Evolutionary conservation across 176 grass and related monocot species (phyloP), one percentile per base, ranked within the genome.

Genomic region (Oryza nivara): DNA sequence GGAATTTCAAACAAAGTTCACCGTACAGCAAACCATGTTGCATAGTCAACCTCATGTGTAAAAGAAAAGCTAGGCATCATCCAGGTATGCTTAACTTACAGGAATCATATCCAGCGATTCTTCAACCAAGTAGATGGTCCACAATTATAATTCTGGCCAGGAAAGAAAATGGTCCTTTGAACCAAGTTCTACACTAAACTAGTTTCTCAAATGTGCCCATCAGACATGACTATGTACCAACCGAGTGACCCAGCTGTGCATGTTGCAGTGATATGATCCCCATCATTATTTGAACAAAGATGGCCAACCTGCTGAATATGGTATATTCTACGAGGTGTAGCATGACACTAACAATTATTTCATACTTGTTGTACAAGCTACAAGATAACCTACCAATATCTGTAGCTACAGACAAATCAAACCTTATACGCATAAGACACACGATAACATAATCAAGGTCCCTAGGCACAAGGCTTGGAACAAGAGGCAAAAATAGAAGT

Each of bases 251-350:
- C 77, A 72, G 75, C 51, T 36, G 52, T 0, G 1, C 43, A 70
- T 45, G 49, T 80, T 80, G 70, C 65, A 56, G 51, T 84, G 76
- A 44, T 75, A 68, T 63, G 17, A 70, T 76, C 75, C 75, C 68
- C 88, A 76, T 71, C 85, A 84, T 54, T 83, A 84, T 66, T 71
- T 80, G 16, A 70, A 91, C 79, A 84, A 76, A 30, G 75, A 90
- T 10, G 16, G 51, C 40, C 30, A 70, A 83, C 65, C 75, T 1
- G 22, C 49, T 63, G 7, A 49, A 70, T 83, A 83, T 41, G 47
- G 73, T 75, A 83, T 75, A 76, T 84, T 87, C 75, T 56, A 83
- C 64, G 69, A 52, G 74, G 38, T 54, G 63, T 51, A 70, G 61
- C 68, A 80, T 86, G 68, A 2, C 25, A 77, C 82, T 28, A 41